Conservation (phyloP, 176 grass and related monocot genomes). For the bread wheat (Triticum aestivum) region IWGSC_CS_RefSeq_v2.1 NC_057804.1:10924563-10925062, state of each 20-base stretch:
- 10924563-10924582: neutral
- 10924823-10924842: no score
- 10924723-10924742: constrained; percentile 63
- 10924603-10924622: neutral
- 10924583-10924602: neutral
- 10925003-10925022: no score
- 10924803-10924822: constrained; percentile 70
- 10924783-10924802: constrained; percentile 60
- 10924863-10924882: no score
- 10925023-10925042: no score
- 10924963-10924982: no score
- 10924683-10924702: constrained; percentile 83
- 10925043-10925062: no score
- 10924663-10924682: constrained; percentile 22
- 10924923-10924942: no score
- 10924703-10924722: constrained; percentile 68
- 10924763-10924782: constrained; percentile 69
- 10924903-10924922: no score
- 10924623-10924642: constrained; percentile 16
- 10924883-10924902: no score
- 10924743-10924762: constrained; percentile 35
- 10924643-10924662: constrained; percentile 40
- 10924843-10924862: no score
- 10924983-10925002: no score
- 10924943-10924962: no score